Conservation (phyloP, 768 basidiomycete species). For the Mycena albidolilacea region DNA sequence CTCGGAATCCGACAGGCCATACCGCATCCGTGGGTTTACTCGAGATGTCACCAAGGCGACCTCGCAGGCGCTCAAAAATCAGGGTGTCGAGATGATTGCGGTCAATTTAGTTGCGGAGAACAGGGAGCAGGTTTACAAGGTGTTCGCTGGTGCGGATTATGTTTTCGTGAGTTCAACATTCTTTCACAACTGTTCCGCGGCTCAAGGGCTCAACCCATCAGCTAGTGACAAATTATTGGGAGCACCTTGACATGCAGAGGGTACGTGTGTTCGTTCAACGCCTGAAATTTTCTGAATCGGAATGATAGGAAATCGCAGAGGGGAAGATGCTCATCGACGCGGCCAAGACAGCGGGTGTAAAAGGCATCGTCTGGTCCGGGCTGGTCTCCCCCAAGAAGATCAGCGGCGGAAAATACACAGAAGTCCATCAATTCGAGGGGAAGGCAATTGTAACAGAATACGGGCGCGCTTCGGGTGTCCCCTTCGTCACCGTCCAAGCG, state of each 20-base stretch:
- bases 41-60: constrained; percentile 19
- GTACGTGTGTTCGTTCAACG: too few species aligned
- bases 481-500: constrained; percentile 1
- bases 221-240: too few species aligned
- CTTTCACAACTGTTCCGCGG: neutral
- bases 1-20: constrained; percentile 20
- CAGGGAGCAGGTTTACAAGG: neutral
- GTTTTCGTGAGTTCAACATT: neutral
- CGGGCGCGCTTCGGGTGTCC: neutral
- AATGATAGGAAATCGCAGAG: neutral
- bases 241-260: too few species aligned
- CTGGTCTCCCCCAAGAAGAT: neutral
- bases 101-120: neutral
- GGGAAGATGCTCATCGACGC: constrained; percentile 6
- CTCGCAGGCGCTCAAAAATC: neutral
- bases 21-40: constrained; percentile 26
- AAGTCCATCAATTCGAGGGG: neutral
- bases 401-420: neutral
- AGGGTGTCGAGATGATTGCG: neutral
- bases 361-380: constrained; percentile 6
- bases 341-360: neutral
- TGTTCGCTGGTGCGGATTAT: neutral
- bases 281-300: too few species aligned
- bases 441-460: neutral
- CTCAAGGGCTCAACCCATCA: neutral